Percentiles rank a stretch among this genome's conserved stretches.
Conservation (phyloP, 2,329 filamentous ascomycete genomes). For the Drechslerella coelobrocha region DNA sequence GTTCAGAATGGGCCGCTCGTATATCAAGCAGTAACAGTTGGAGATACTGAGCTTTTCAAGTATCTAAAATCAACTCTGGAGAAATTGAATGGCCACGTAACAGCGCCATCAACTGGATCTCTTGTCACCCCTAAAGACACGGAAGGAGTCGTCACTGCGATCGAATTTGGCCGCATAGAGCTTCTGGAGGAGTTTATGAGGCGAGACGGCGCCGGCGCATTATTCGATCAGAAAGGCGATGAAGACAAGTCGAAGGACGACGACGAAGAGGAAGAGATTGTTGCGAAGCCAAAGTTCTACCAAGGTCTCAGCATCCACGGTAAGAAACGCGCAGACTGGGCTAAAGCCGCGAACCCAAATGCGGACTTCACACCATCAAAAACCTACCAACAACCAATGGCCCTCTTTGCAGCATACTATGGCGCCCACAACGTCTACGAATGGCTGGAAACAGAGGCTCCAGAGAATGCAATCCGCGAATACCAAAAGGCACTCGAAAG, state of each 20-base stretch:
- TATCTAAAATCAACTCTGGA: slow-evolving; percentile 47
- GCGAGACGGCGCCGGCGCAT: slow-evolving; percentile 49
- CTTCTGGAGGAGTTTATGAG: slow-evolving; percentile 53
- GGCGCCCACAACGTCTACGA: slow-evolving; percentile 73
- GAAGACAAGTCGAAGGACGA: slow-evolving; percentile 57
- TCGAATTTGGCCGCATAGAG: slow-evolving; percentile 48
- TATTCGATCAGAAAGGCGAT: slow-evolving; percentile 49
- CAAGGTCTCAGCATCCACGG: slow-evolving; percentile 78
- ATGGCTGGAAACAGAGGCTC: slow-evolving; percentile 77
- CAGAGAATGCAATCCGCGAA: slow-evolving; percentile 63
- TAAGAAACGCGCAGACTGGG: slow-evolving; percentile 77
- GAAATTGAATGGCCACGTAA: slow-evolving; percentile 56
- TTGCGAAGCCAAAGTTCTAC: slow-evolving; percentile 74
- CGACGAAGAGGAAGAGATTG: slow-evolving; percentile 67
- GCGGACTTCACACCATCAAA: slow-evolving; percentile 59
- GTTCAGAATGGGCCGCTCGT: not conserved
- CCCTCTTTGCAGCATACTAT: slow-evolving; percentile 62
- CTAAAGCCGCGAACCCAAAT: slow-evolving; percentile 65
- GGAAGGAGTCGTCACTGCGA: slow-evolving; percentile 49
- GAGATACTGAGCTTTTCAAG: slow-evolving; percentile 30
- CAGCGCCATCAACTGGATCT: slow-evolving; percentile 59
- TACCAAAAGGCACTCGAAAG: slow-evolving; percentile 41
- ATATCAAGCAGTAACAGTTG: slow-evolving; percentile 25
- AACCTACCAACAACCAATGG: slow-evolving; percentile 66
- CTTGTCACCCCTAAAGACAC: slow-evolving; percentile 55